Conservation (phyloP, 2,329 filamentous ascomycete species). For the Chrysoporthe cubensis region DNA sequence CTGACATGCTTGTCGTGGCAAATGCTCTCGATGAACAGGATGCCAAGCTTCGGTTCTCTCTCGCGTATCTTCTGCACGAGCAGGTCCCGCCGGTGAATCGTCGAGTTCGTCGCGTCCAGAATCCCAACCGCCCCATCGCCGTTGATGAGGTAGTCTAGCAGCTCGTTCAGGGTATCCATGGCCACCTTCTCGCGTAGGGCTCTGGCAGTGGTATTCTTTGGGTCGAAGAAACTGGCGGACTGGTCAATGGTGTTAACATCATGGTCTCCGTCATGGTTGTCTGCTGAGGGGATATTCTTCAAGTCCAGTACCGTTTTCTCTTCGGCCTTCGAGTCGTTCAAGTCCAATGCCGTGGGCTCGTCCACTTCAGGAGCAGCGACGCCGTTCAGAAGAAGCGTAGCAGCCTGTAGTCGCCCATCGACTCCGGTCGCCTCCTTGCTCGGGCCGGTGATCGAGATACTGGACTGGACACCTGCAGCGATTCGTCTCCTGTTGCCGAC, state of each 20-base stretch:
- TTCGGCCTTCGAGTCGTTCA: slow-evolving; percentile 35
- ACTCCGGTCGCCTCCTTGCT: slow-evolving; percentile 36
- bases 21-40: slow-evolving; percentile 93
- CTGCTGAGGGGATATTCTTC: slow-evolving; percentile 17
- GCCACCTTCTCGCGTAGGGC: slow-evolving; percentile 89
- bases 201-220: slow-evolving; percentile 79
- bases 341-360: slow-evolving; percentile 46
- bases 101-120: slow-evolving; percentile 96
- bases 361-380: slow-evolving; percentile 43
- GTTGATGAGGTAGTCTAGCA: slow-evolving; percentile 84
- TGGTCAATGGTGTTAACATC: slow-evolving; percentile 69
- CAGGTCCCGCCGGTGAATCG: slow-evolving; percentile 78
- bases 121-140: slow-evolving; percentile 89
- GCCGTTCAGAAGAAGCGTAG: slow-evolving; percentile 63
- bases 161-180: slow-evolving; percentile 87
- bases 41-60: slow-evolving; percentile 83
- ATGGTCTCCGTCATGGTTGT: slow-evolving; percentile 20
- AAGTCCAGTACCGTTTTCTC: slow-evolving; percentile 25
- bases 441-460: slow-evolving; percentile 38
- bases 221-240: slow-evolving; percentile 92
- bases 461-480: slow-evolving; percentile 61
- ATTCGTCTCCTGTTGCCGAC: slow-evolving; percentile 89
- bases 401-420: slow-evolving; percentile 55
- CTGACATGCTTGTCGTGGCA: slow-evolving; percentile 76
- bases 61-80: slow-evolving; percentile 83